Conservation (phyloP, 1,139 yeast genomes). For the Ogataea hybrid region DNA sequence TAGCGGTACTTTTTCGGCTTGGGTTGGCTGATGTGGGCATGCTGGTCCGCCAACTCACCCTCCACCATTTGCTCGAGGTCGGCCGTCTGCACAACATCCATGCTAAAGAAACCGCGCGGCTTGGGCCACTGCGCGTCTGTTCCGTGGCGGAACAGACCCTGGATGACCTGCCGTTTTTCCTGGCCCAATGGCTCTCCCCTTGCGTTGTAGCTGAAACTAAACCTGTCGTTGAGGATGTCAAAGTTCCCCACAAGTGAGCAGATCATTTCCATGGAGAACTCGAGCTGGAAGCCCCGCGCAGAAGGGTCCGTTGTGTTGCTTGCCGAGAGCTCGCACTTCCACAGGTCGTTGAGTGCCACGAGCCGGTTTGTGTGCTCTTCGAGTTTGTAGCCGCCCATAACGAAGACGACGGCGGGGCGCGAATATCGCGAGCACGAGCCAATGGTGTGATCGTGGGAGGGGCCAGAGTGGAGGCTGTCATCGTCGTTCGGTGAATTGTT, state of each 20-base stretch:
- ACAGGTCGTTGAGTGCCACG: slow-evolving; percentile 44
- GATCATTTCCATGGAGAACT: slow-evolving; percentile 28
- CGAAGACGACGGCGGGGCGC: slow-evolving; percentile 32
- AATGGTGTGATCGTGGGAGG: slow-evolving; percentile 1
- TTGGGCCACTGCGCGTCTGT: slow-evolving; percentile 29
- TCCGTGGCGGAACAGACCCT: slow-evolving; percentile 23
- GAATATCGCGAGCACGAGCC: slow-evolving; percentile 4
- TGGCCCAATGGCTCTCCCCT: slow-evolving; percentile 12
- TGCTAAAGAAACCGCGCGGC: slow-evolving; percentile 31
- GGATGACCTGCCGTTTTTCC: not conserved
- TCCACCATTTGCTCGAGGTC: slow-evolving; percentile 6
- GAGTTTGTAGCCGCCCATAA: slow-evolving; percentile 44
- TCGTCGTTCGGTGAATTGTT: slow-evolving; percentile 11
- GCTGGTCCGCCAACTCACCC: not conserved
- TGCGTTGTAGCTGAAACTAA: slow-evolving; percentile 19
- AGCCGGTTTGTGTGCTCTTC: slow-evolving; percentile 26
- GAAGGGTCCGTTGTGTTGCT: slow-evolving; percentile 31
- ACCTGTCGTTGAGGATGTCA: slow-evolving; percentile 19
- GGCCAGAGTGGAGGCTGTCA: slow-evolving; percentile 5
- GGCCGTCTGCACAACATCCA: slow-evolving; percentile 16
- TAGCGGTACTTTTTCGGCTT: not conserved
- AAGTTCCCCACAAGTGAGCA: slow-evolving; percentile 31
- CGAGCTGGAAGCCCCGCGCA: slow-evolving; percentile 21
- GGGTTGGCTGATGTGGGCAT: slow-evolving; percentile 3
- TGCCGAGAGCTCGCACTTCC: slow-evolving; percentile 44